Conservation (phyloP, 208 protist genomes). For the Trypanosoma lewisi region DNA sequence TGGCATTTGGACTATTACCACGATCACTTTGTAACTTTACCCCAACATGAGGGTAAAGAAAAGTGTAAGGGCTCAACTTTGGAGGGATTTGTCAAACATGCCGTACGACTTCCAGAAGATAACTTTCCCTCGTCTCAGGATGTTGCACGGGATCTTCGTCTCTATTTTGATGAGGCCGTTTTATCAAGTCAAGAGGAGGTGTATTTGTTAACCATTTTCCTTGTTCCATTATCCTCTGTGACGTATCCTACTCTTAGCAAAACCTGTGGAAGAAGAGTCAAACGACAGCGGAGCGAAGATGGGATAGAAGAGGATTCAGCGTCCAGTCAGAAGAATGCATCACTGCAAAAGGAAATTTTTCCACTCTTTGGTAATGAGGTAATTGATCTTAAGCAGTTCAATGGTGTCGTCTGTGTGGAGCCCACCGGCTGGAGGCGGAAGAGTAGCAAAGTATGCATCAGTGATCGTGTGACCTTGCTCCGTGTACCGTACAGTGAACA, state of each 20-base stretch:
- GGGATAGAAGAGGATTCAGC: background rate
- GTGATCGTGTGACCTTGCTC: constrained; percentile 34
- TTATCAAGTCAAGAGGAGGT: background rate
- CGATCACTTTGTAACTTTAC: constrained; percentile 32
- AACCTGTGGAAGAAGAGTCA: background rate
- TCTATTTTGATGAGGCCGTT: background rate
- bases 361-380: constrained; percentile 36
- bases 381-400: constrained; percentile 47
- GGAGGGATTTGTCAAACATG: background rate
- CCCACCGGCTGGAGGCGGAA: constrained; percentile 82
- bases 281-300: background rate
- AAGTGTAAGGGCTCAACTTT: background rate
- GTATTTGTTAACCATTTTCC: constrained; percentile 33
- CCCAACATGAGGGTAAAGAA: background rate
- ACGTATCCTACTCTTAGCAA: constrained; percentile 28
- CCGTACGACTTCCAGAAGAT: constrained; percentile 16
- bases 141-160: constrained; percentile 11
- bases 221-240: constrained; percentile 47
- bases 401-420: constrained; percentile 65
- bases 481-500: constrained; percentile 88
- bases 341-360: constrained; percentile 4
- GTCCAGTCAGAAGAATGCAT: background rate
- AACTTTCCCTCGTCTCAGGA: background rate
- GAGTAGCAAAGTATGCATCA: constrained; percentile 21
- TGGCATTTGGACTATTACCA: constrained; percentile 27